Base-by-base conservation (phyloP, 2,329 filamentous ascomycete genomes). In the Fusarium caatingaense region DNA sequence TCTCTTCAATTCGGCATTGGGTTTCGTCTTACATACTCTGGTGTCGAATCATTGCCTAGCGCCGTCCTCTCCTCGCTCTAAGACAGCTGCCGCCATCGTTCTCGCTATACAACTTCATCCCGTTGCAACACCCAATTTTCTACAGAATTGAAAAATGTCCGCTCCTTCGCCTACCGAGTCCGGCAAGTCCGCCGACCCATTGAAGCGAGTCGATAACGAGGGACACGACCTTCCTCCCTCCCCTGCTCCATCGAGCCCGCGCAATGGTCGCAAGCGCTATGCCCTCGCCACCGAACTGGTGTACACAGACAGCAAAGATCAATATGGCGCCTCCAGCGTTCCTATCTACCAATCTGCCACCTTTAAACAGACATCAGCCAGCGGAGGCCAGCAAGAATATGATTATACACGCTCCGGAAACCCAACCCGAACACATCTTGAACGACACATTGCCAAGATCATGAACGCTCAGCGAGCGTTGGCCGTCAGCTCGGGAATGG, bases 321-420 rank as follows among this genome's bases (percentile, higher is more conserved):
- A 99, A 84, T 98, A 98, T 85, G 97, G 97, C 78, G 89, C 96
- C 61, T 97, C 93, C 74, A 98, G 94, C 80, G 91, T 97, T 75
- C 96, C 96, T 56, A 98, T 99, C 78, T 99, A 99, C 82, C 96
- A 97, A 87, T 97, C 93, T 50, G 97, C 96, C 50, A 99, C 96
- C 40, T 99, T 99, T 86, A 99, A 99, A 83, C 96, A 98, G 82
- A 88, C 88, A 23, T 93, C 92, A 20, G 91, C 92, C 68, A 86
- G 82, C 47, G 93, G 93, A 64, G 93, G 93, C 64, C 92, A 89
- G 72, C 85, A 88, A 77, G 94, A 98, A 81, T 99, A 98, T 82
- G 96, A 99, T 84, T 99, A 99, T 84, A 98, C 96, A 64, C 93
- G 97, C 66, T 98, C 94, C 37, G 96, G 96, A 60, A 99, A 99